Conservation (phyloP, 2,329 filamentous ascomycete species). For the Fusarium secorum region DNA sequence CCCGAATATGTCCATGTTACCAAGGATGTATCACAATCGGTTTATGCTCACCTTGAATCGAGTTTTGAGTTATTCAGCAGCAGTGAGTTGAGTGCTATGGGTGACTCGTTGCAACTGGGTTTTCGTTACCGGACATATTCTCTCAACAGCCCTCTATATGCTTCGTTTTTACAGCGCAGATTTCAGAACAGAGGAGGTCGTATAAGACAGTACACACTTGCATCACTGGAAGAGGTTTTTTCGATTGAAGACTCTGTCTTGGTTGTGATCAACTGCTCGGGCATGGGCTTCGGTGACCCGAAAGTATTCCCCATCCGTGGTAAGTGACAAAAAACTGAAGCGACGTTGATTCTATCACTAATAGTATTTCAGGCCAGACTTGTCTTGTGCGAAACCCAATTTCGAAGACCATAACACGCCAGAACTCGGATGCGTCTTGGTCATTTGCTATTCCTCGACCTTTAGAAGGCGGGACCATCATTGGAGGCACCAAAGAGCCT, state of each 20-base stretch:
- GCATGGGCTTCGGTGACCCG: not conserved
- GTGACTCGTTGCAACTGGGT: not conserved
- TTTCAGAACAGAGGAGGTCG: not conserved
- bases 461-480: not conserved
- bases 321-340: not conserved
- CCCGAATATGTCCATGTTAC: not conserved
- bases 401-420: not conserved
- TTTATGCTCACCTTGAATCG: not conserved
- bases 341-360: not conserved
- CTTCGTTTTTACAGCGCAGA: not conserved
- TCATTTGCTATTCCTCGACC: constrained; percentile 5
- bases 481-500: not conserved
- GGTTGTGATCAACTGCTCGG: not conserved
- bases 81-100: not conserved
- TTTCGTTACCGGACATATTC: constrained; percentile 2
- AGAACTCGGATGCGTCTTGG: not conserved
- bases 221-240: not conserved
- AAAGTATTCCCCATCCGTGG: not conserved
- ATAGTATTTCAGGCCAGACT: not conserved
- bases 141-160: not conserved
- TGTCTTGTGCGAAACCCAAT: not conserved
- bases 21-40: not conserved
- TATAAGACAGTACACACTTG: not conserved
- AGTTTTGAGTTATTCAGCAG: not conserved
- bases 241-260: not conserved